Percentiles rank a stretch among this genome's conserved stretches.
These are phyloP conservation scores for Phragmites australis DNA, from an alignment of 176 grass and related monocot genomes.

Conservation along the genomic window DNA sequence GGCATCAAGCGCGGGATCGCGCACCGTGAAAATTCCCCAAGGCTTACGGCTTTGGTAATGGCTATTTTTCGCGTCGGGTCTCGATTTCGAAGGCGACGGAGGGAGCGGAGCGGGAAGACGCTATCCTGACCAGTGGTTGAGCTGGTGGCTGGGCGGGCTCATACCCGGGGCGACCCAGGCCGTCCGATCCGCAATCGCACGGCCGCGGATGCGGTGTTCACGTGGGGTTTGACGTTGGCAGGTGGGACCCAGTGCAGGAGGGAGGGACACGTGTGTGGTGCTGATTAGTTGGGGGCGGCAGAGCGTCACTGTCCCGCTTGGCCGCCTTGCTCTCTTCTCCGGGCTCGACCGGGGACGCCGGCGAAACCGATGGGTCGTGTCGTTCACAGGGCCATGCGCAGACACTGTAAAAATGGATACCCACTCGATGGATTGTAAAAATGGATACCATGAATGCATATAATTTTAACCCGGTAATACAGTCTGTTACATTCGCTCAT, in stretches of 20 bases:
- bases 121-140: slow-evolving; percentile 35
- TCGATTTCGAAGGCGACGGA: slow-evolving; percentile 12
- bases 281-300: neutral
- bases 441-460: too few relatives aligned
- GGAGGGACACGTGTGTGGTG: neutral
- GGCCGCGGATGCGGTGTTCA: neutral
- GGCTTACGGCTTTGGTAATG: neutral
- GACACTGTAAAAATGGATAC: too few relatives aligned
- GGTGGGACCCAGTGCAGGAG: neutral
- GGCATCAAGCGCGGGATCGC: slow-evolving; percentile 42
- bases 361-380: neutral
- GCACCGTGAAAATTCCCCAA: neutral
- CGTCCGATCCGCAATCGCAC: neutral
- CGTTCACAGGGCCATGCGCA: neutral
- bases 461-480: too few relatives aligned
- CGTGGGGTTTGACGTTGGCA: neutral
- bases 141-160: slow-evolving; percentile 38
- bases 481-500: too few relatives aligned
- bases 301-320: neutral
- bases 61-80: neutral
- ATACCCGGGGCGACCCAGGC: rapidly evolving
- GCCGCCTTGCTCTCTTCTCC: neutral
- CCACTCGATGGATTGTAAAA: too few relatives aligned
- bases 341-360: neutral
- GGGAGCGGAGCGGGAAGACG: slow-evolving; percentile 21